A percentile compares a stretch with the other conserved stretches of the same genome.
Evolutionary conservation across 495 filamentous ascomycete genomes (phyloP).

Genomic region (Tuber aestivum): DNA sequence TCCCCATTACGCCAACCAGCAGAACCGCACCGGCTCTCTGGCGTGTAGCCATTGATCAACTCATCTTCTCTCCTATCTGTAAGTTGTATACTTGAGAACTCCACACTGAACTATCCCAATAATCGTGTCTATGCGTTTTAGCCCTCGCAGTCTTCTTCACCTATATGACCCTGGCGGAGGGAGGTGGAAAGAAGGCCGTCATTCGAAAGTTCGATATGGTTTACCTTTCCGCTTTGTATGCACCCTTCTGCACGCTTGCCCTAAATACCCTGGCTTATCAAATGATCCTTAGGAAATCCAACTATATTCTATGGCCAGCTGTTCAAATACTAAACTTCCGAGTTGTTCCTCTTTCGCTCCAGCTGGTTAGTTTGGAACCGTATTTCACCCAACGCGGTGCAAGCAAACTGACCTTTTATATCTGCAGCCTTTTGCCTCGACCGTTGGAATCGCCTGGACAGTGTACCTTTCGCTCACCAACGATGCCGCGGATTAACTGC

Average conservation of each 20-base stretch:
- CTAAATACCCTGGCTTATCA: neutral
- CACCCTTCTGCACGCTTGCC: neutral
- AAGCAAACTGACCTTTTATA: conserved; percentile 1
- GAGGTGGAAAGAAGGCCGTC: conserved; percentile 75
- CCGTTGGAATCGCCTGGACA: conserved; percentile 98
- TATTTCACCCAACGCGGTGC: neutral
- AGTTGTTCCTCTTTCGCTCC: conserved; percentile 86
- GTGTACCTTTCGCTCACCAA: conserved; percentile 94
- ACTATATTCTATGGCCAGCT: conserved; percentile 89
- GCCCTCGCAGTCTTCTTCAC: conserved; percentile 85
- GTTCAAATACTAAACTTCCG: conserved; percentile 97
- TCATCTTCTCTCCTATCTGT: conserved; percentile 89
- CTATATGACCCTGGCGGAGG: conserved; percentile 94
- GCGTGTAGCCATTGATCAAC: conserved; percentile 83
- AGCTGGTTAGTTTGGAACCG: conserved; percentile 65
- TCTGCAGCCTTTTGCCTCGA: conserved; percentile 85
- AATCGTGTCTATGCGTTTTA: conserved; percentile 35
- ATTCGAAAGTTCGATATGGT: conserved; percentile 83
- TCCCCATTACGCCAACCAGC: conserved; percentile 74
- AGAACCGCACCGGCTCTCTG: conserved; percentile 72
- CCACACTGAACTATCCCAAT: conserved; percentile 9
- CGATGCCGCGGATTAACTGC: conserved; percentile 60
- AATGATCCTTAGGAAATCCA: conserved; percentile 58
- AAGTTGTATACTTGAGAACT: conserved; percentile 33
- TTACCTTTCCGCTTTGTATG: conserved; percentile 77